Base-by-base conservation (phyloP, 2,329 filamentous ascomycete genomes). In the Aspergillus ibericus region DNA sequence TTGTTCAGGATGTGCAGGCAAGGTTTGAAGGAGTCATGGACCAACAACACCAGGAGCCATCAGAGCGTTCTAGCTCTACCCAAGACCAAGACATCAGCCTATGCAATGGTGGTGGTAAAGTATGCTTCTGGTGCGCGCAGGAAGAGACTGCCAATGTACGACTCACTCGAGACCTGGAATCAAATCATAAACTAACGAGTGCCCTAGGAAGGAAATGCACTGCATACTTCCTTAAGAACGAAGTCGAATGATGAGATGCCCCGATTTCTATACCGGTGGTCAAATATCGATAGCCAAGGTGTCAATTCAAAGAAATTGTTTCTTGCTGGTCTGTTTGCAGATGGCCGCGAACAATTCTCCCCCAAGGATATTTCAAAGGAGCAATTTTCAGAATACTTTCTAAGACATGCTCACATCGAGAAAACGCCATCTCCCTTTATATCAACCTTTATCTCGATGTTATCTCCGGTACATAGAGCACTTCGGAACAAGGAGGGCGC, bases 251-350 rank as follows among this genome's bases (percentile, higher is more conserved):
- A 56, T 13, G 16, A 63, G 20, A 25, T 69, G 3, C 73, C 74
- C 9, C 62, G 59, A 0, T n/a, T 77, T 1, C 36, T 76, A 1
- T 77, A 72, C 49, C 61, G 75, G 12, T 77, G 70, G 62, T 72
- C 64, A 1, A 73, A 75, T 25, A 20, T 57, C 1, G 61, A 72
- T 0, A 73, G 70, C 0, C 67, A 68, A 44, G 75, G 75, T 0
- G 55, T 72, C 1, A 77, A 77, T 49, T 65, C 59, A 0, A 59
- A 46, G 1, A 57, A 34, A 1, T 13, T 59, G 0, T 67, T 74
- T n/a, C 16, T 66, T 1, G 72, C 72, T 4, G 72, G 68, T 0
- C 34, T 70, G 0, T 77, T 75, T 27, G 49, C 56, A 1, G 55
- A 52, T 2, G 36, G 34, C 0, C 53, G 59, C 1, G 32, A 53